phyloP scores from a whole-genome alignment of 2,329 filamentous ascomycete genomes.

The Lachnum nothofagi region DNA sequence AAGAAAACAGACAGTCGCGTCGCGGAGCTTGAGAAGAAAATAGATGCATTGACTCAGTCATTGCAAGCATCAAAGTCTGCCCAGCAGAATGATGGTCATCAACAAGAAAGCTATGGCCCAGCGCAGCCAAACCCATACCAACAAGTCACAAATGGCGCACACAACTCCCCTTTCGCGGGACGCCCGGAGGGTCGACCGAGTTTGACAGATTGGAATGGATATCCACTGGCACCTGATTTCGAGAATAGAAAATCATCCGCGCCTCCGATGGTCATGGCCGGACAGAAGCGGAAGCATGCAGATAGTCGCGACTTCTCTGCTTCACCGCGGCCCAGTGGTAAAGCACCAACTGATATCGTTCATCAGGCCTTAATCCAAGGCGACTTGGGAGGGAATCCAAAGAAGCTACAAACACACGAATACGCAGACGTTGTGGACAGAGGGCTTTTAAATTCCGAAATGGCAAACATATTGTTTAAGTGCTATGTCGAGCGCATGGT shows the following conservation, averaged over 20 bases:
- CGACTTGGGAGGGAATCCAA: slow-evolving; percentile 1
- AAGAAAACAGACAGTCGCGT: slow-evolving; percentile 42
- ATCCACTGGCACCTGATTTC: slow-evolving; percentile 25
- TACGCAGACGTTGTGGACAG: slow-evolving; percentile 48
- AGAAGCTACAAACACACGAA: slow-evolving; percentile 23
- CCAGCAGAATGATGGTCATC: slow-evolving; percentile 10
- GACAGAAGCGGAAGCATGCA: slow-evolving; percentile 32
- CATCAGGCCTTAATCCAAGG: not conserved
- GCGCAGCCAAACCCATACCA: slow-evolving; percentile 27
- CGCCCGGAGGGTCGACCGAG: slow-evolving; percentile 20
- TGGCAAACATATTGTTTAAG: slow-evolving; percentile 50
- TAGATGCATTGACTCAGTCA: slow-evolving; percentile 37
- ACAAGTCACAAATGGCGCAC: slow-evolving; percentile 32
- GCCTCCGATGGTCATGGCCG: slow-evolving; percentile 32
- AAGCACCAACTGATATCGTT: slow-evolving; percentile 3
- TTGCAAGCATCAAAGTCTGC: slow-evolving; percentile 31
- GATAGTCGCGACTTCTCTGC: slow-evolving; percentile 21
- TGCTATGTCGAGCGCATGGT: slow-evolving; percentile 57
- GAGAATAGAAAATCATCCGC: slow-evolving; percentile 21
- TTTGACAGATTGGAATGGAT: slow-evolving; percentile 23
- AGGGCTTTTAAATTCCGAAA: slow-evolving; percentile 52
- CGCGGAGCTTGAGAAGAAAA: slow-evolving; percentile 41
- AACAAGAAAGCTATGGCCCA: slow-evolving; percentile 5
- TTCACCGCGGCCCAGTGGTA: slow-evolving; percentile 3
- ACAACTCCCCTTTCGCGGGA: slow-evolving; percentile 20